Evolutionary conservation across 306 rosid genomes (phyloP), one percentile per base, ranked within the genome.

Genomic region (Adenanthera pavonina): DNA sequence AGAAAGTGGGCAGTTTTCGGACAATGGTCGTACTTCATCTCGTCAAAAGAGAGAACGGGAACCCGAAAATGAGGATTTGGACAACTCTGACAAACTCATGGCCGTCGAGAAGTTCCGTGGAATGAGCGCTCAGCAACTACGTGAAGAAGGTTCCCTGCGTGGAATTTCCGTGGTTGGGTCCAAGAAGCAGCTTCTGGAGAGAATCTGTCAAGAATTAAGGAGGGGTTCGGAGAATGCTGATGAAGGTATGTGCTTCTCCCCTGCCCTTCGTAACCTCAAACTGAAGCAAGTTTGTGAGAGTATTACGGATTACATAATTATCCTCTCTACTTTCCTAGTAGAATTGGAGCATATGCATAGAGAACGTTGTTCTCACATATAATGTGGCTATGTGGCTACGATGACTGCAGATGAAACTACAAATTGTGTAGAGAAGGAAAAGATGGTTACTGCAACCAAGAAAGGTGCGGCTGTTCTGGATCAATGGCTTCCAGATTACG

Each of bases 381-480:
- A 62, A n/a, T n/a, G n/a, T n/a, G n/a, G n/a, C n/a, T n/a, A 76
- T 40, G 54, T 64, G 56, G 20, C 49, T 76, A 19, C 70, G 52
- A 64, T 82, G 74, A 72, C 59, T 82, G 89, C 72, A 72, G 86
- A 84, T 60, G 84, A 82, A 76, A 89, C 83, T 64, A 66, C 52
- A 74, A 46, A 69, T 54, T 84, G 19, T 2, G 66, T 33, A 72
- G 82, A 84, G 78, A 79, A 72, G 81, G 96, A 90, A 83, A 93
- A 88, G 87, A 85, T 89, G 36, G 88, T 92, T 53, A 95, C 97
- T 3, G 91, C 96, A 3, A 93, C 97, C 81, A 93, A 92, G 76
- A 95, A 95, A 86, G 99, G 99, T 19, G 87, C 89, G 1, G 97
- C 97, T 14, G 92, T 95, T 41, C 87, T 93, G 81, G 99, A 95